Evolutionary conservation across 805 yeast genomes (phyloP).

Genomic region (Schizosaccharomyces octosporus): DNA sequence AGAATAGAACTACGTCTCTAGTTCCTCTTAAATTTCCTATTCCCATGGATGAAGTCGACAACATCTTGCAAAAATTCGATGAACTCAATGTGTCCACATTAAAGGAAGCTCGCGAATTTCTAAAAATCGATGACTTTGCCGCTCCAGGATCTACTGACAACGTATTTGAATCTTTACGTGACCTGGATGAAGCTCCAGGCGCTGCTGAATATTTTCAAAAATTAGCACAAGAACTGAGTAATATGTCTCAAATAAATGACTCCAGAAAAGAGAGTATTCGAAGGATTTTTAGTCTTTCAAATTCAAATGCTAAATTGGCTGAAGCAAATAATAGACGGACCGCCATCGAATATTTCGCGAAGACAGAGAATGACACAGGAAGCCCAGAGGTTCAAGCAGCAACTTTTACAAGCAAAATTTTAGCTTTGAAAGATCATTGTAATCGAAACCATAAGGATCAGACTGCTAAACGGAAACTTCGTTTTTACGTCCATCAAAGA

Average conservation of each 20-base stretch:
- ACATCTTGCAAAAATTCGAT: background rate
- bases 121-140: background rate
- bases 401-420: background rate
- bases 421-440: background rate
- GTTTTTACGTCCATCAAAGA: background rate
- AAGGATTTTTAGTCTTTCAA: background rate
- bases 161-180: background rate
- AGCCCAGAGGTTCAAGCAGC: slow-evolving; percentile 3
- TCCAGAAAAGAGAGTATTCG: background rate
- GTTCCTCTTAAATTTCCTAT: background rate
- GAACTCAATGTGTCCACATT: background rate
- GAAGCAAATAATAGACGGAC: background rate
- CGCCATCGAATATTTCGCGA: background rate
- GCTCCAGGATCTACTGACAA: background rate
- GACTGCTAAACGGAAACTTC: background rate
- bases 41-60: background rate
- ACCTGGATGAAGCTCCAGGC: background rate
- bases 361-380: background rate
- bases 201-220: background rate
- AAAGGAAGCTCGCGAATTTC: background rate
- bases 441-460: background rate
- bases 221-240: background rate
- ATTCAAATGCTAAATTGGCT: background rate
- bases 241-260: background rate
- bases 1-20: too few species aligned